phyloP scores from a whole-genome alignment of 2,329 filamentous ascomycete species.

The Ophiosphaerella narmari region DNA sequence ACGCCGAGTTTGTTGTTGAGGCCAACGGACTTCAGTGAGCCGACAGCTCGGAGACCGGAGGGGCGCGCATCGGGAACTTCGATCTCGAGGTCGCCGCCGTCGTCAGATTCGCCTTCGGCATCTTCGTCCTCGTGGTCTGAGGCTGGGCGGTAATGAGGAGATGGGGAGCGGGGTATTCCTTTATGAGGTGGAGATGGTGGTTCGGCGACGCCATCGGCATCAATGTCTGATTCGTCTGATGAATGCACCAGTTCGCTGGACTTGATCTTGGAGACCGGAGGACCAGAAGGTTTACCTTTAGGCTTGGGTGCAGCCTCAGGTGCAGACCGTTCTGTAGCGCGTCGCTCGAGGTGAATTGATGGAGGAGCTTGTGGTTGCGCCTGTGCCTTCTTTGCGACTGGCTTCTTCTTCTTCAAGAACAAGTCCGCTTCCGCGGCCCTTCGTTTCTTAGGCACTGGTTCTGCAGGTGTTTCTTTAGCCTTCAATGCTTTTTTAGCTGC shows the following conservation, averaged over 20 bases:
- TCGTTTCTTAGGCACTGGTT: slow-evolving; percentile 34
- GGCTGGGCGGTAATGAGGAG: slow-evolving; percentile 10
- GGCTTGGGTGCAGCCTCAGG: slow-evolving; percentile 17
- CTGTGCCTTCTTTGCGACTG: slow-evolving; percentile 26
- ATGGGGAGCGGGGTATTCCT: slow-evolving; percentile 18
- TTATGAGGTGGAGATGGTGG: slow-evolving; percentile 13
- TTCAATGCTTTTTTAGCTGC: neutral
- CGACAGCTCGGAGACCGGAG: slow-evolving; percentile 14
- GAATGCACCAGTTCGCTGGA: slow-evolving; percentile 38
- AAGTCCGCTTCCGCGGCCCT: slow-evolving; percentile 17
- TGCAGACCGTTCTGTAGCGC: slow-evolving; percentile 29
- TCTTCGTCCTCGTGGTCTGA: slow-evolving; percentile 22
- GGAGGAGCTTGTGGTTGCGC: slow-evolving; percentile 29
- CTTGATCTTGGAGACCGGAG: slow-evolving; percentile 38
- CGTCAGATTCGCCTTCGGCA: slow-evolving; percentile 30
- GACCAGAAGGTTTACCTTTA: slow-evolving; percentile 20
- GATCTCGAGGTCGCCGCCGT: slow-evolving; percentile 37
- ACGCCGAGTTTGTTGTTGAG: slow-evolving; percentile 33
- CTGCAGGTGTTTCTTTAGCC: slow-evolving; percentile 13
- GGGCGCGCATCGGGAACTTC: slow-evolving; percentile 37
- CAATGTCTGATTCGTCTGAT: slow-evolving; percentile 33
- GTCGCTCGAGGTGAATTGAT: slow-evolving; percentile 44
- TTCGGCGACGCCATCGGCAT: slow-evolving; percentile 23
- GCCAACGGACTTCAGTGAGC: slow-evolving; percentile 30
- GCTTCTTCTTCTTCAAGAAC: slow-evolving; percentile 8